Evolutionary conservation across 768 basidiomycete genomes (phyloP).

Genomic region (Hypholoma fasciculare): DNA sequence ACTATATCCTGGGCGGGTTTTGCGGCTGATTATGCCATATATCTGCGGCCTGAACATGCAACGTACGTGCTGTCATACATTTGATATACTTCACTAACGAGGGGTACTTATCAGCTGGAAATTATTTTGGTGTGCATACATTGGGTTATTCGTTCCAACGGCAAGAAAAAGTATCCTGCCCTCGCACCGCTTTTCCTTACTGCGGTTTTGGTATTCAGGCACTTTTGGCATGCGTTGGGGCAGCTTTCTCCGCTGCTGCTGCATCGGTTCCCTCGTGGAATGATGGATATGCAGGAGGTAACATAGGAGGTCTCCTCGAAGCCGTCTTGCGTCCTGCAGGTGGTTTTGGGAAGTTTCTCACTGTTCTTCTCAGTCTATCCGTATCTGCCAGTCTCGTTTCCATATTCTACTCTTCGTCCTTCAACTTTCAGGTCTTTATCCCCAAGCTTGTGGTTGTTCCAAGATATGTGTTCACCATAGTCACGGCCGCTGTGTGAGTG

Average conservation of each 20-base stretch:
- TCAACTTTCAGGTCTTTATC: constrained; percentile 69
- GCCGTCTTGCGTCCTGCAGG: constrained; percentile 68
- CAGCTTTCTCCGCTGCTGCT: constrained; percentile 60
- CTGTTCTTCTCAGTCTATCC: constrained; percentile 75
- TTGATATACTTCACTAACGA: background rate
- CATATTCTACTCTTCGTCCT: constrained; percentile 76
- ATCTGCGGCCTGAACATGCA: constrained; percentile 34
- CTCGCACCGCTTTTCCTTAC: background rate
- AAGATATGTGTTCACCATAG: constrained; percentile 70
- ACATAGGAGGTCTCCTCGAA: constrained; percentile 68
- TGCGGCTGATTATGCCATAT: constrained; percentile 73
- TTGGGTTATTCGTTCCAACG: constrained; percentile 66
- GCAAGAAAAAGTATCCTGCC: constrained; percentile 18
- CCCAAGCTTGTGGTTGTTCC: constrained; percentile 61
- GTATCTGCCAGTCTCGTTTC: constrained; percentile 80
- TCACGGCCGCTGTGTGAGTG: constrained; percentile 69
- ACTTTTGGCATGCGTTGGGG: constrained; percentile 47
- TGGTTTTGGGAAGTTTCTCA: constrained; percentile 75
- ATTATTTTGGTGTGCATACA: constrained; percentile 68
- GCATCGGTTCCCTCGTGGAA: constrained; percentile 59
- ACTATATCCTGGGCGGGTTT: constrained; percentile 59
- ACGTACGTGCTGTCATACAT: background rate
- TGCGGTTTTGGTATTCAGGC: constrained; percentile 28
- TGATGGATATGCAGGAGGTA: constrained; percentile 49
- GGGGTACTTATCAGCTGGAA: constrained; percentile 40